Evolutionary conservation across 2,329 filamentous ascomycete genomes (phyloP).

Genomic region (Beauveria australis): DNA sequence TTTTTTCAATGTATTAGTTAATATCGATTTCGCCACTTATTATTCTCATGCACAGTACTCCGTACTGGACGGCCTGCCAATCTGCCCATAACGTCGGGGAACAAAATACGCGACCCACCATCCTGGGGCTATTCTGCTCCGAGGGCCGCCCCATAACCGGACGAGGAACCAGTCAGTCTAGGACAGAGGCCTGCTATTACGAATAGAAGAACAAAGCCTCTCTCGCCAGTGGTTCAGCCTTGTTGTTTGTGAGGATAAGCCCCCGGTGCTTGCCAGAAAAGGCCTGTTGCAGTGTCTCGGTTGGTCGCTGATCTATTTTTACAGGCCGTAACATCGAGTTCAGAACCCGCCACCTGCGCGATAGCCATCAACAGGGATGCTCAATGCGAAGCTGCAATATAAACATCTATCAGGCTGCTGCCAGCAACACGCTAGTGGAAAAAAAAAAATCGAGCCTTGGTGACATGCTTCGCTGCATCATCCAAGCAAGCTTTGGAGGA

Average conservation of each 20-base stretch:
- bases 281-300: background rate
- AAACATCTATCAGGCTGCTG: background rate
- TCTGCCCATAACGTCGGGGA: background rate
- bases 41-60: background rate
- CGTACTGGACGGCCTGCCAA: background rate
- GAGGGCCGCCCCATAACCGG: background rate
- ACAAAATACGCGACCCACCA: conserved; percentile 4
- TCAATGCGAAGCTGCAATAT: background rate
- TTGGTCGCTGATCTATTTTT: conserved; percentile 4
- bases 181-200: background rate
- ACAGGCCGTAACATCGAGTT: conserved; percentile 5
- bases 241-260: background rate
- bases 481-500: background rate
- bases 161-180: background rate
- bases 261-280: background rate
- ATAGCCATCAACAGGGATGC: background rate
- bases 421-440: background rate
- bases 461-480: background rate
- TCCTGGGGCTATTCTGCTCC: background rate
- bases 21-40: background rate
- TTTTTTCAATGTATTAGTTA: background rate
- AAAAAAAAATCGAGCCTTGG: background rate
- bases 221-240: background rate
- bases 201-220: background rate
- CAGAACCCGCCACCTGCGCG: background rate